Base-by-base conservation (phyloP, 805 yeast species). In the Ogataea paradorogensis region DNA sequence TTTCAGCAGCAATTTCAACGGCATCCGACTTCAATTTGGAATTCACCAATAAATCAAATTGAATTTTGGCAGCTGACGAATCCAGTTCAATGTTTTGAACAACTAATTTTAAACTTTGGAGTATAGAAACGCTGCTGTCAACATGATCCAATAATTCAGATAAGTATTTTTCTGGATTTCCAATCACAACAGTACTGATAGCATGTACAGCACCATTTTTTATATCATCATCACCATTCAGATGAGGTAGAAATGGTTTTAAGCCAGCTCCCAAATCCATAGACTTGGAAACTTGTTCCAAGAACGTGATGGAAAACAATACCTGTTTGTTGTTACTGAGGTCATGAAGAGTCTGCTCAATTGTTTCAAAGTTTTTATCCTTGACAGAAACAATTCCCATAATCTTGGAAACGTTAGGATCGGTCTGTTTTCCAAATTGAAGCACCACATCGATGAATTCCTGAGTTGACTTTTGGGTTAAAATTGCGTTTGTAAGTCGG, bases 131-230 rank as follows among this genome's bases (percentile, higher is more conserved):
- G 14, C 27, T 27, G 15, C 23, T 14, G 15, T 15, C 15, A 11
- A 25, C 27, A 5, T 27, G 20, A 7, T 46, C 32, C 25, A 79
- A 48, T 33, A 78, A 45, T 7, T 44, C 46, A 0, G 70, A 64
- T n/a, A 76, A 51, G 40, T 70, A 67, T 4, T 46, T 55, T 1
- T 56, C 50, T 6, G 69, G 51, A 44, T 75, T 64, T 26, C 61
- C 60, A 3, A 71, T 60, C 8, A 74, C 63, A 16, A 76, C 55
- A 9, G 71, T 67, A 1, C 85, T 83, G 21, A 79, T 54, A 0
- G 82, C 67, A 34, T 71, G 69, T 1, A 83, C 73, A 1, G 83
- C 70, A 15, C 75, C 74, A 7, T 65, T 46, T 38, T 67, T 67
- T 5, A 72, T 52, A 26, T 70, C 72, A 9, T 65, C 56, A 2